phyloP scores from a whole-genome alignment of 495 filamentous ascomycete species.

The Trichoderma orchidacearum region DNA sequence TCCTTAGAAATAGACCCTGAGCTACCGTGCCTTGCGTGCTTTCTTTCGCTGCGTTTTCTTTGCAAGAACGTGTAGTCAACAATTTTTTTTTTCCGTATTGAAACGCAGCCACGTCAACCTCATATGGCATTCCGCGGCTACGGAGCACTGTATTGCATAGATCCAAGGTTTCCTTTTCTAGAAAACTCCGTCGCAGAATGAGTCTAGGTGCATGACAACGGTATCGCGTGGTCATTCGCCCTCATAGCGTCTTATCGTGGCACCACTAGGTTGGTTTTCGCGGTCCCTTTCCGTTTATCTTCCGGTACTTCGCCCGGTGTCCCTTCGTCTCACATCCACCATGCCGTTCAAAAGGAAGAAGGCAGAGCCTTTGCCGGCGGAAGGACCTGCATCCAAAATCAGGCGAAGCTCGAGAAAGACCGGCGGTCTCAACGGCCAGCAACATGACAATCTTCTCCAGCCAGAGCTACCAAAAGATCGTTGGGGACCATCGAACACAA shows the following conservation, averaged over 20 bases:
- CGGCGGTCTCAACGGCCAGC: neutral
- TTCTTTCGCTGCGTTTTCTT: too few species aligned
- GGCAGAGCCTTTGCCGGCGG: neutral
- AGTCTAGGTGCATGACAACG: too few species aligned
- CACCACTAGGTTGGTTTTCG: too few species aligned
- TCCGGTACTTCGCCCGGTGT: neutral
- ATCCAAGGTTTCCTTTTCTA: too few species aligned
- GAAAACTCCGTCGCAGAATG: too few species aligned
- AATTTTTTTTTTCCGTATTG: too few species aligned
- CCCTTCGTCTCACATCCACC: neutral
- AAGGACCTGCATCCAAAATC: neutral
- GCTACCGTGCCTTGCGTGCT: neutral
- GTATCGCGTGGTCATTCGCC: too few species aligned
- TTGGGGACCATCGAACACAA: neutral
- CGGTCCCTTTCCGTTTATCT: neutral
- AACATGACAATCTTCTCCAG: neutral
- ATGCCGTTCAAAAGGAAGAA: neutral
- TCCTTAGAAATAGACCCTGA: neutral
- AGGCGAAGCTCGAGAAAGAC: neutral
- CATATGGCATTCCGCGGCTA: too few species aligned
- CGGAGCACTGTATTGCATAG: too few species aligned
- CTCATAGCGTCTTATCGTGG: too few species aligned
- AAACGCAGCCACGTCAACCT: too few species aligned
- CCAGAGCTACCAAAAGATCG: neutral
- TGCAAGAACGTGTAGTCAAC: too few species aligned